Conservation (phyloP, 2,329 filamentous ascomycete species). For the Botrytis medusae region DNA sequence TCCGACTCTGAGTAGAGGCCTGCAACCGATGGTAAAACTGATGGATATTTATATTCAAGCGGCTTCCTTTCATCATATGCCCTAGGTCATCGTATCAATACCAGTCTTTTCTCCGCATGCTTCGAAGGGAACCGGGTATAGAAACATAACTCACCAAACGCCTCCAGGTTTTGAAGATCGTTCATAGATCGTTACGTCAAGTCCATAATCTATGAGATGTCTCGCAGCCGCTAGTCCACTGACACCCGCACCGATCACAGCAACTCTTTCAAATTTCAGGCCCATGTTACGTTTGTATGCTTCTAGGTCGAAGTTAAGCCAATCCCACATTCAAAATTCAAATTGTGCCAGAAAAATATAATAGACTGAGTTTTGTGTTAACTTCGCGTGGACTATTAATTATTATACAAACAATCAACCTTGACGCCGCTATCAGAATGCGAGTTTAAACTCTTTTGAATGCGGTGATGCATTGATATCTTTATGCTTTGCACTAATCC, state of each 20-base stretch:
- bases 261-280: conserved; percentile 37
- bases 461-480: background rate
- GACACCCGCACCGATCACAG: conserved; percentile 53
- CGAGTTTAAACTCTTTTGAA: background rate
- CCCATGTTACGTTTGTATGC: conserved; percentile 12
- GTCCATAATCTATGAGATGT: conserved; percentile 46
- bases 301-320: conserved; percentile 10
- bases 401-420: background rate
- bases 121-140: background rate
- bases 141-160: conserved; percentile 45
- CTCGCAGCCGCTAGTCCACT: conserved; percentile 49
- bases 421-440: background rate
- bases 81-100: conserved; percentile 23
- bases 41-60: conserved; percentile 32
- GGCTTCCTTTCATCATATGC: conserved; percentile 34
- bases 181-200: conserved; percentile 56
- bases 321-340: conserved; percentile 19
- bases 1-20: conserved; percentile 23
- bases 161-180: conserved; percentile 53
- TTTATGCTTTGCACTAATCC: background rate
- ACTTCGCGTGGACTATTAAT: background rate
- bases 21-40: conserved; percentile 30
- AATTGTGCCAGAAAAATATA: background rate
- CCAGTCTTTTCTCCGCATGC: background rate
- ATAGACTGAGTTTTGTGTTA: background rate